A percentile compares a stretch with the other conserved stretches of the same genome.
These are phyloP conservation scores for Colletotrichum australisinense DNA, from an alignment of 2,329 filamentous ascomycete species.

Conservation along the genomic window DNA sequence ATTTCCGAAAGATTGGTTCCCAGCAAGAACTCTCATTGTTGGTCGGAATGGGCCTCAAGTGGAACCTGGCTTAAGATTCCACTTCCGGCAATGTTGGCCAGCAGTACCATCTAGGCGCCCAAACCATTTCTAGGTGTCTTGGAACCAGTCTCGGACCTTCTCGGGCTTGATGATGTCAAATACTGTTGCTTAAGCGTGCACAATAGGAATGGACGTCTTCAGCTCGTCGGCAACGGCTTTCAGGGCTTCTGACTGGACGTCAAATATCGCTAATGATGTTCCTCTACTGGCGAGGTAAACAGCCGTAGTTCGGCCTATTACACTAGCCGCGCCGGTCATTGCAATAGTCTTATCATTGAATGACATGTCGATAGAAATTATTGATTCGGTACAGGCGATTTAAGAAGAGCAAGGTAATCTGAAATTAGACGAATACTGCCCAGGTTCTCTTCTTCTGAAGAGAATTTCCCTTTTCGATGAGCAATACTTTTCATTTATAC, in stretches of 20 bases:
- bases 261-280: slow-evolving; percentile 58
- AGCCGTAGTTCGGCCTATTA: slow-evolving; percentile 60
- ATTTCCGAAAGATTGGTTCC: slow-evolving; percentile 43
- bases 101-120: slow-evolving; percentile 47
- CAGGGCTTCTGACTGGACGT: slow-evolving; percentile 53
- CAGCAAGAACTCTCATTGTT: slow-evolving; percentile 41
- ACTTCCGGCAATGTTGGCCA: slow-evolving; percentile 50
- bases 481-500: too few relatives aligned
- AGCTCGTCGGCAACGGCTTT: slow-evolving; percentile 24
- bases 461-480: too few relatives aligned
- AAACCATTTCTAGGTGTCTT: slow-evolving; percentile 42
- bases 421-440: too few relatives aligned
- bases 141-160: slow-evolving; percentile 48
- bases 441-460: too few relatives aligned
- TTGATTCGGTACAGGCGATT: too few relatives aligned
- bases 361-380: not conserved
- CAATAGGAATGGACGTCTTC: not conserved
- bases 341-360: slow-evolving; percentile 56
- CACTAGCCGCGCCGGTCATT: slow-evolving; percentile 59
- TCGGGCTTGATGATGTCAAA: slow-evolving; percentile 45
- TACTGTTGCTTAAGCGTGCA: slow-evolving; percentile 10
- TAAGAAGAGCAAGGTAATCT: too few relatives aligned
- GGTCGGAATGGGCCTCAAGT: slow-evolving; percentile 38
- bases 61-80: slow-evolving; percentile 38
- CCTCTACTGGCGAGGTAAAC: slow-evolving; percentile 54